Evolutionary conservation across 164 flowering plant species (phyloP), one percentile per base, ranked within the genome.

Genomic region (Platanus orientalis): DNA sequence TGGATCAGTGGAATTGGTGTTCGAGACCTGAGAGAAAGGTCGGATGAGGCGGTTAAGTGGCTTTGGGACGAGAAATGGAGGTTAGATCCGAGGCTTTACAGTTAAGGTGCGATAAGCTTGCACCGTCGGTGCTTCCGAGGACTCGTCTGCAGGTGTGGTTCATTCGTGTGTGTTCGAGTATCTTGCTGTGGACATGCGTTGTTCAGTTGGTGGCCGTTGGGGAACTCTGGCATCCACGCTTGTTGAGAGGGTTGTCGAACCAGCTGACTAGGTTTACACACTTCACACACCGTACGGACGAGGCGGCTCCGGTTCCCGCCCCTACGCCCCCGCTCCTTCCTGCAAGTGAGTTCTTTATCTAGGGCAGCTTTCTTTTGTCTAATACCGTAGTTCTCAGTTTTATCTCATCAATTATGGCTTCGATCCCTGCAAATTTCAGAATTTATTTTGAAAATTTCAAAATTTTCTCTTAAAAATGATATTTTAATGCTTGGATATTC

Each of bases 131-230:
- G 44, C 58, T 80, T 10, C 84, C 81, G 3, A 73, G 78, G 66
- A 83, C 83, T 29, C 78, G 98, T 39, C 71, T 89, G 45, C 83
- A 81, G 67, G 86, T 85, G 19, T 94, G 96, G 96, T 91, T 94
- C 62, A 66, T 94, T 24, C 74, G 96, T 57, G 80, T 91, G 34
- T 91, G 97, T 71, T 86, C 95, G 13, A 87, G 89, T 73, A 89
- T 94, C 73, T 69, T 91, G 73, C 60, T 94, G 0, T 94, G 96
- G 95, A 94, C 98, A 6, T 86, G 91, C 72, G 62, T 91, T 76
- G 85, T 94, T 70, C 98, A 94, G 85, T 78, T 94, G 20, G 76
- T 91, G 6, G 80, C 97, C 3, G 84, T 87, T 2, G 89, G 91
- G 28, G 89, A 86, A 75, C 79, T 93, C 13, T 93, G 92, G 92